Base-by-base conservation (phyloP, 805 yeast genomes). In the Cephaloascus albidus region DNA sequence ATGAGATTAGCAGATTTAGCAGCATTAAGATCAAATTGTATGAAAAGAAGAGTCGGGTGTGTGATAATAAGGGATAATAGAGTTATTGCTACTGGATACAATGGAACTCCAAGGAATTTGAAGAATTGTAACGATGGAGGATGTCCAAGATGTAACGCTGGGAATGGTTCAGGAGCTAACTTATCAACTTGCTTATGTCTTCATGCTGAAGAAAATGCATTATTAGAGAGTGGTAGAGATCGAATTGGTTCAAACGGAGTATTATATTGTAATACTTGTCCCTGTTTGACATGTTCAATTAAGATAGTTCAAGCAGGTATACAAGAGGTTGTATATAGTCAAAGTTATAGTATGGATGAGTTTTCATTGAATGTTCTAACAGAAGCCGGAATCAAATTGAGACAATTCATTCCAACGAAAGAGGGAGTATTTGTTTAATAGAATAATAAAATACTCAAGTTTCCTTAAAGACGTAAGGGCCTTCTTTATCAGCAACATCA, bases 41-140 rank as follows among this genome's bases (percentile, higher is more conserved):
- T 93, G 97, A 93, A 93, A 58, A 67, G 99, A 43, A 71, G 95
- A 39, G 99, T 93, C 3, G 99, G 99, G 0, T 90, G 97, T 60
- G 97, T 93, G 6, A 75, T 93, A 15, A 96, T 87, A 2, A 72
- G 87, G 39, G 93, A 85, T 36, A 77, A 76, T 31, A 68, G 97
- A 41, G 95, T 93, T 20, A 72, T 93, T 19, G 93, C 97, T 2
- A 93, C 99, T 0, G 99, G 99, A 0, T 93, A 93, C 60, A 93
- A 93, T 52, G 99, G 99, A 2, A 93, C 99, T 0, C 97, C 99
- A 10, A 71, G 96, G 33, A 85, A 88, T 43, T 61, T 87, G 50
- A 65, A 68, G 19, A 93, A 93, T 51, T 93, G 99, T 61, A 89
- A 86, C 52, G 90, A 87, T 50, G 98, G 98, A 18, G 99, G 99